A percentile compares a stretch with the other conserved stretches of the same genome.
These are phyloP conservation scores for Cucumis hystrix DNA, from an alignment of 306 rosid genomes.

Conservation along the genomic window DNA sequence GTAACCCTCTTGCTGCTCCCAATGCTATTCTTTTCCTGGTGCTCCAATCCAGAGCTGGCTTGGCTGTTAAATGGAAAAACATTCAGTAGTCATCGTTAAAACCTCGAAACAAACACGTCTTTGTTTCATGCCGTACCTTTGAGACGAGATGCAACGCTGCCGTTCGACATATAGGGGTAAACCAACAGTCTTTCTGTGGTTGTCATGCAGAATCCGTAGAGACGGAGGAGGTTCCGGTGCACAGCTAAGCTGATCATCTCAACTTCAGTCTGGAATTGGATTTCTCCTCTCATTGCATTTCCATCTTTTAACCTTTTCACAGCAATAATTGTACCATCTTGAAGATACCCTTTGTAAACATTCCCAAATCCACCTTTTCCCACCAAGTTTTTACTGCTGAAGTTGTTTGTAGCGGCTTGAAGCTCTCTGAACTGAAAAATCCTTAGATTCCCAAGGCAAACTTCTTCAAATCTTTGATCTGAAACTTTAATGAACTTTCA, in stretches of 20 bases:
- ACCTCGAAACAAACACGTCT: not conserved
- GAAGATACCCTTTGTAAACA: constrained; percentile 86
- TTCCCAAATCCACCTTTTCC: constrained; percentile 93
- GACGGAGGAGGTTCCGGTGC: constrained; percentile 83
- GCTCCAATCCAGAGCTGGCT: constrained; percentile 77
- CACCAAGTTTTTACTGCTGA: constrained; percentile 75
- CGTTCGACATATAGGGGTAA: constrained; percentile 95
- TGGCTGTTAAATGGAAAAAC: constrained; percentile 31
- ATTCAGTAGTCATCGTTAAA: not conserved
- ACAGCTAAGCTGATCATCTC: constrained; percentile 98
- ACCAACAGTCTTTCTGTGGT: constrained; percentile 74
- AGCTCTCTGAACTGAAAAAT: constrained; percentile 83
- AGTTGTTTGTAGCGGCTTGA: constrained; percentile 74
- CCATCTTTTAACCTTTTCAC: constrained; percentile 90
- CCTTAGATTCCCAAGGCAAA: constrained; percentile 82
- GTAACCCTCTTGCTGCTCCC: constrained; percentile 84
- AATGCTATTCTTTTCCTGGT: constrained; percentile 83
- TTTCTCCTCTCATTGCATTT: constrained; percentile 70
- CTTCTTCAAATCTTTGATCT: constrained; percentile 64
- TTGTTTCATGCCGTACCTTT: constrained; percentile 39
- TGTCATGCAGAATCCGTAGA: constrained; percentile 81
- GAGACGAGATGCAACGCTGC: constrained; percentile 86
- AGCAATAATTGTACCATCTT: constrained; percentile 68
- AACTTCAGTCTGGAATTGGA: constrained; percentile 85
- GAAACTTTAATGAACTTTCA: constrained; percentile 8